These are phyloP conservation scores for Metarhizium guizhouense DNA, from an alignment of 2,329 filamentous ascomycete species.

Conservation along the genomic window DNA sequence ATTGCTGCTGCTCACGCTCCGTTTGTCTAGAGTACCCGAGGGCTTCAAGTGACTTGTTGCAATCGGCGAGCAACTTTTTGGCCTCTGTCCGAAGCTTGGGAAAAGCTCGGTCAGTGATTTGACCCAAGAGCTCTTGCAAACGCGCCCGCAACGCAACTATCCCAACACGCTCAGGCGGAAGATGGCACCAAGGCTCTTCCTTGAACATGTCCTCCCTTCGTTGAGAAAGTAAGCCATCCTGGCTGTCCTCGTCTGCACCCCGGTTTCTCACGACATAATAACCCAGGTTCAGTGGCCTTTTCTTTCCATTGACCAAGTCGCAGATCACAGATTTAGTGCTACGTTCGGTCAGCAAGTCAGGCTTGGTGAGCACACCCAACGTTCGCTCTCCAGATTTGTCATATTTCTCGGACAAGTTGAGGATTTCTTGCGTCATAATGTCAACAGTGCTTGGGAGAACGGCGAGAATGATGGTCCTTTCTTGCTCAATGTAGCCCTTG, in stretches of 20 bases:
- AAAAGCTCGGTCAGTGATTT: slow-evolving; percentile 30
- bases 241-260: slow-evolving; percentile 29
- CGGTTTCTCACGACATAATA: slow-evolving; percentile 42
- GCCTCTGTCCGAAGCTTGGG: slow-evolving; percentile 24
- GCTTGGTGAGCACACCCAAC: slow-evolving; percentile 47
- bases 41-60: neutral
- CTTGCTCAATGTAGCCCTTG: slow-evolving; percentile 33
- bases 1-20: neutral
- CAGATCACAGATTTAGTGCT: slow-evolving; percentile 28
- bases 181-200: slow-evolving; percentile 18
- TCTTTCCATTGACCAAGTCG: slow-evolving; percentile 32
- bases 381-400: slow-evolving; percentile 34
- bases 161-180: slow-evolving; percentile 19
- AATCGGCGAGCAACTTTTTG: slow-evolving; percentile 9
- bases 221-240: slow-evolving; percentile 15
- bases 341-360: slow-evolving; percentile 41
- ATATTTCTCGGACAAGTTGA: slow-evolving; percentile 24
- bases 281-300: slow-evolving; percentile 32
- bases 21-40: neutral
- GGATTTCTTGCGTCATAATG: slow-evolving; percentile 31
- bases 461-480: slow-evolving; percentile 39
- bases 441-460: slow-evolving; percentile 33
- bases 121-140: slow-evolving; percentile 27
- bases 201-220: slow-evolving; percentile 31
- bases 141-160: slow-evolving; percentile 24